These are phyloP conservation scores for Ophidiomyces ophidiicola DNA, from an alignment of 2,329 filamentous ascomycete species.

Conservation along the genomic window DNA sequence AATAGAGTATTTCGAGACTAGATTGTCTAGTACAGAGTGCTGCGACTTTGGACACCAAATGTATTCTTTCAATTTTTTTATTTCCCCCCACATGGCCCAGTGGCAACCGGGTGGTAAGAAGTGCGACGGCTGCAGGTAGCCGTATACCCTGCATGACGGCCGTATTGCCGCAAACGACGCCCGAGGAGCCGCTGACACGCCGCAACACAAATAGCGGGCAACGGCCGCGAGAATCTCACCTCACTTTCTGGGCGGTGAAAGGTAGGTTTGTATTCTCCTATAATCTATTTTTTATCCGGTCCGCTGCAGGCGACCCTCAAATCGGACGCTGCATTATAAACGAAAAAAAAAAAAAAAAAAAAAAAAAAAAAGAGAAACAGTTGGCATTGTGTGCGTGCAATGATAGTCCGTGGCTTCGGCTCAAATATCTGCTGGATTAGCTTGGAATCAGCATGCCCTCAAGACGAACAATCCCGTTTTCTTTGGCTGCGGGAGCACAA, in stretches of 20 bases:
- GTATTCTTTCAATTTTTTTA: too few relatives aligned
- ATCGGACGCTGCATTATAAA: too few relatives aligned
- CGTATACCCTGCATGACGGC: constrained; percentile 1
- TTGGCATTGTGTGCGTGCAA: neutral
- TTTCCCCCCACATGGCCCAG: too few relatives aligned
- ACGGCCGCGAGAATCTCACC: neutral
- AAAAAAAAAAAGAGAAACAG: too few relatives aligned
- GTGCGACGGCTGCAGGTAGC: constrained; percentile 9
- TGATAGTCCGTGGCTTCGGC: too few relatives aligned
- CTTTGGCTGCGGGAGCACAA: neutral
- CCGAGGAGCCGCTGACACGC: constrained; percentile 4
- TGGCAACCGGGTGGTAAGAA: neutral
- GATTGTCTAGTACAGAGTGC: too few relatives aligned
- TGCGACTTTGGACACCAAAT: too few relatives aligned
- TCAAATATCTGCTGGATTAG: neutral
- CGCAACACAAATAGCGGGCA: constrained; percentile 2
- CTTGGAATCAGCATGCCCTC: too few relatives aligned
- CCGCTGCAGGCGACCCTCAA: neutral
- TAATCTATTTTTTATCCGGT: neutral
- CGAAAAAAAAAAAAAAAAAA: too few relatives aligned
- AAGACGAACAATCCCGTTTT: too few relatives aligned
- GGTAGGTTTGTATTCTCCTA: neutral
- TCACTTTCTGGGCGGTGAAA: constrained; percentile 1
- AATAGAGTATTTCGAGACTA: too few relatives aligned
- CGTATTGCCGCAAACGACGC: constrained; percentile 8